These are phyloP conservation scores for Stereum hirsutum DNA, from an alignment of 1,284 basidiomycete genomes.

Conservation along the genomic window DNA sequence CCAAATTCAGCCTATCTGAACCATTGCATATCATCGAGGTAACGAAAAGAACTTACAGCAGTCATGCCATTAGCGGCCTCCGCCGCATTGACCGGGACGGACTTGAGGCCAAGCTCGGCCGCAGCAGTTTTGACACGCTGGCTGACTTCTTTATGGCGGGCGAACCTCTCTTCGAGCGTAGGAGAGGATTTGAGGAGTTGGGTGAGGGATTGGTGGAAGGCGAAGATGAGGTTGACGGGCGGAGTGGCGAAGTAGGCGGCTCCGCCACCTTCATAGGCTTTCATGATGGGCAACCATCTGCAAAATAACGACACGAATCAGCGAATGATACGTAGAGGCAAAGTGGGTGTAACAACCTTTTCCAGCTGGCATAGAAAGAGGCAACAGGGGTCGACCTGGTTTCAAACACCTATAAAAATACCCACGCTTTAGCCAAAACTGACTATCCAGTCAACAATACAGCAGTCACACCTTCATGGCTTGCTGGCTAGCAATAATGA, in stretches of 20 bases:
- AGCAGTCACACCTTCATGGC: slow-evolving; percentile 57
- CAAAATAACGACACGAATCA: slow-evolving; percentile 1
- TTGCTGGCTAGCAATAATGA: slow-evolving; percentile 75
- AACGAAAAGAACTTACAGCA: slow-evolving; percentile 38
- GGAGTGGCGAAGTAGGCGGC: slow-evolving; percentile 92
- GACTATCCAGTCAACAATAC: not conserved
- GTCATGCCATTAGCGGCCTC: slow-evolving; percentile 92
- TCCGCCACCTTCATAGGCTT: slow-evolving; percentile 70
- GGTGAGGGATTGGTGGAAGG: slow-evolving; percentile 75
- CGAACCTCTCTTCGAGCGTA: slow-evolving; percentile 77
- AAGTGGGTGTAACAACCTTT: no score
- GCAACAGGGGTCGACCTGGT: slow-evolving; percentile 61
- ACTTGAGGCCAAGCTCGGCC: slow-evolving; percentile 63
- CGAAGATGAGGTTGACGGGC: slow-evolving; percentile 91
- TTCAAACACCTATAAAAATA: slow-evolving; percentile 50
- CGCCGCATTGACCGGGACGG: slow-evolving; percentile 53
- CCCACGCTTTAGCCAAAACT: no score
- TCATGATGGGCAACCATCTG: slow-evolving; percentile 92
- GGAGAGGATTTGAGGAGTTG: slow-evolving; percentile 54
- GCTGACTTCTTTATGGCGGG: slow-evolving; percentile 69
- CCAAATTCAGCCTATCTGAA: not conserved
- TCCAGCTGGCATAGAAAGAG: slow-evolving; percentile 89
- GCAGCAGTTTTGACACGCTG: slow-evolving; percentile 69
- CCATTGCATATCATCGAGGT: not conserved
- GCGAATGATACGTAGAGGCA: not conserved